Evolutionary conservation across 2,329 filamentous ascomycete genomes (phyloP).

Genomic region (Elsinoe perseae): DNA sequence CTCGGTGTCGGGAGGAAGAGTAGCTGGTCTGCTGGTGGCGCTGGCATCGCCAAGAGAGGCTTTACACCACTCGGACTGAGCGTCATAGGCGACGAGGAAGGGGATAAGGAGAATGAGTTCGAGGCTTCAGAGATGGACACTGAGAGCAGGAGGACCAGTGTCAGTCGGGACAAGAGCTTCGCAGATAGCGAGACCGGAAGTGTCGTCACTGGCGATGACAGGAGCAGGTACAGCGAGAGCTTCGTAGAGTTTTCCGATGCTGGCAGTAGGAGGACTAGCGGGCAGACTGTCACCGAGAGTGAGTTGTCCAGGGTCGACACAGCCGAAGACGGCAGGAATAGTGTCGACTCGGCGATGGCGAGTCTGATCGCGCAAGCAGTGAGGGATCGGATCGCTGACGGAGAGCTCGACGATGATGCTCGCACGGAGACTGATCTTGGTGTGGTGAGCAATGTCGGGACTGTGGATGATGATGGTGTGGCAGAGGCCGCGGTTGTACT

Average conservation of each 20-base stretch:
- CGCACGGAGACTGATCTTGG: conserved; percentile 16
- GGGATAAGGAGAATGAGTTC: conserved; percentile 42
- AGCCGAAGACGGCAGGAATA: background rate
- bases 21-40: conserved; percentile 27
- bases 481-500: conserved; percentile 13
- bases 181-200: background rate
- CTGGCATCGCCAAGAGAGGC: conserved; percentile 1
- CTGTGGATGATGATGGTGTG: conserved; percentile 27
- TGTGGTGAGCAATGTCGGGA: conserved; percentile 24
- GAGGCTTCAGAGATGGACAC: conserved; percentile 14
- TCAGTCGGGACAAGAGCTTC: background rate
- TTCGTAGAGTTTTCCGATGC: conserved; percentile 15
- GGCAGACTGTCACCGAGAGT: conserved; percentile 10
- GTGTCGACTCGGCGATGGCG: conserved; percentile 7
- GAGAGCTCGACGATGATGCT: conserved; percentile 12
- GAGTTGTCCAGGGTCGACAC: background rate
- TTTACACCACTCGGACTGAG: conserved; percentile 17
- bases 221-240: conserved; percentile 12
- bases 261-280: conserved; percentile 8
- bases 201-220: conserved; percentile 7
- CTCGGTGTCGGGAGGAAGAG: conserved; percentile 23
- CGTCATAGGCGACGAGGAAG: conserved; percentile 21
- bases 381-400: conserved; percentile 7
- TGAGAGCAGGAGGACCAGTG: conserved; percentile 6
- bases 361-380: conserved; percentile 11